phyloP scores from a whole-genome alignment of 177 flowering plant species.

The Vitis hybrid region DNA sequence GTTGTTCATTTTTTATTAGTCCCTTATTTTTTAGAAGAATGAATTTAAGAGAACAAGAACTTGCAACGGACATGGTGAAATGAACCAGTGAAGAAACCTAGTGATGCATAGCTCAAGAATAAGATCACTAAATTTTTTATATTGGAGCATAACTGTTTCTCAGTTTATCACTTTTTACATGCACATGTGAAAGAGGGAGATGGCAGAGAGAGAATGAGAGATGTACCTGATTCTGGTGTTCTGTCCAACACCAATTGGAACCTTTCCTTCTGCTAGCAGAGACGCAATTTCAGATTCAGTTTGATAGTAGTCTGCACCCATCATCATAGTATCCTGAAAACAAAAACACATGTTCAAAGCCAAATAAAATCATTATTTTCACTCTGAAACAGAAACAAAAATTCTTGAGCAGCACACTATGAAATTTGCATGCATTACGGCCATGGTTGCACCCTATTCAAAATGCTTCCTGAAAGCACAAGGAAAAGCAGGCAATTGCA shows the following conservation, averaged over 20 bases:
- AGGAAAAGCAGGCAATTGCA: neutral
- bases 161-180: neutral
- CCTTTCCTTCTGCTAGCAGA: slow-evolving; percentile 81
- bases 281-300: slow-evolving; percentile 94
- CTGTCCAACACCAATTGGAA: slow-evolving; percentile 92
- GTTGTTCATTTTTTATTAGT: too few relatives aligned
- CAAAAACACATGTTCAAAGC: neutral
- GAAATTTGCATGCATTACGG: too few relatives aligned
- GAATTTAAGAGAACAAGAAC: too few relatives aligned
- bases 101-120: too few relatives aligned
- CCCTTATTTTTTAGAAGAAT: too few relatives aligned
- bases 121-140: neutral
- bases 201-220: neutral
- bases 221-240: slow-evolving; percentile 84
- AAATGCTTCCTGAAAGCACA: neutral
- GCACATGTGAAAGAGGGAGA: too few relatives aligned
- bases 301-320: slow-evolving; percentile 98
- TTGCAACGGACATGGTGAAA: too few relatives aligned
- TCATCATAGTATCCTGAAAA: slow-evolving; percentile 95
- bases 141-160: neutral
- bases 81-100: too few relatives aligned
- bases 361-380: neutral
- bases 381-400: neutral
- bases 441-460: neutral
- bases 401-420: too few relatives aligned